phyloP scores from a whole-genome alignment of 257 asterid genomes.

The Scutellaria minor region DNA sequence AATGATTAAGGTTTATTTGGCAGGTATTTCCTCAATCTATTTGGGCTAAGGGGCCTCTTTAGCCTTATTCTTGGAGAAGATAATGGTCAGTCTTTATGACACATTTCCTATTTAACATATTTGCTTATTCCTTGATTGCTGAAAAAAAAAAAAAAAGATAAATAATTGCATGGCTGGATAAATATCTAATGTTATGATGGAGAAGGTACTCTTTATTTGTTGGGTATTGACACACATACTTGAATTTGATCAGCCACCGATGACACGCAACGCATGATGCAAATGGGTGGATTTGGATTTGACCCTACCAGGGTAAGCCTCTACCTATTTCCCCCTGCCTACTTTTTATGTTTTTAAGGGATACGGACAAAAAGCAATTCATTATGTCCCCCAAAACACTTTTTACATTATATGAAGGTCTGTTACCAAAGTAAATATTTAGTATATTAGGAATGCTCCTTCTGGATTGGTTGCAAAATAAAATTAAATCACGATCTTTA shows the following conservation, averaged over 20 bases:
- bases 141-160: background rate
- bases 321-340: background rate
- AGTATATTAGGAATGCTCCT: background rate
- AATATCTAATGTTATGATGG: slow-evolving; percentile 1
- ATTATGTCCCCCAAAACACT: background rate
- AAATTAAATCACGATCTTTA: too few species aligned
- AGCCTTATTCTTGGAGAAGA: slow-evolving; percentile 96
- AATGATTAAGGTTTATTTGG: slow-evolving; percentile 29
- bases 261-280: slow-evolving; percentile 97
- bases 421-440: background rate
- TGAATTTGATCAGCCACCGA: slow-evolving; percentile 67
- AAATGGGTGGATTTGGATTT: slow-evolving; percentile 92
- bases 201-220: slow-evolving; percentile 18
- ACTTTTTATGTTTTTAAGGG: slow-evolving; percentile 10
- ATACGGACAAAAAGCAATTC: slow-evolving; percentile 13
- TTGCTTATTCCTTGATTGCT: slow-evolving; percentile 1
- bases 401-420: background rate
- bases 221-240: slow-evolving; percentile 29
- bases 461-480: background rate
- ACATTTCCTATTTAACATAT: background rate
- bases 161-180: background rate
- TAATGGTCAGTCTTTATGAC: slow-evolving; percentile 63
- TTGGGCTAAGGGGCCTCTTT: slow-evolving; percentile 90
- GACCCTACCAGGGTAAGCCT: slow-evolving; percentile 78
- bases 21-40: slow-evolving; percentile 94